A percentile compares a stretch with the other conserved stretches of the same genome.
Evolutionary conservation across 148 eudicot genomes (phyloP).

Genomic region (Hydrangea macrophylla): DNA sequence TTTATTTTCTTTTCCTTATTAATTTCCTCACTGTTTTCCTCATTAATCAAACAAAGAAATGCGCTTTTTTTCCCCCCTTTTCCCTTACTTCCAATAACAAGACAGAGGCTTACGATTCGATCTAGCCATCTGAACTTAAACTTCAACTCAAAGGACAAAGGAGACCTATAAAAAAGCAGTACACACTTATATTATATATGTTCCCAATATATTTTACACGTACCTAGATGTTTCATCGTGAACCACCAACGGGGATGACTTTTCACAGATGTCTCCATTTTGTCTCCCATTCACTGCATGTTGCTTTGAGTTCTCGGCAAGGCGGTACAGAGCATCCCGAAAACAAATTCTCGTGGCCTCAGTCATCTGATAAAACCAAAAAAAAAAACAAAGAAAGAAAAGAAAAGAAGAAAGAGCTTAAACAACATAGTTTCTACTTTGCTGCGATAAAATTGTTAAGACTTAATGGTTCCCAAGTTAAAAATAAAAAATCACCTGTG

Average conservation of each 20-base stretch:
- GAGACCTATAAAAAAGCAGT: neutral
- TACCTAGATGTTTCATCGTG: slow-evolving; percentile 40
- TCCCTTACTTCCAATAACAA: no score
- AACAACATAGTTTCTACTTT: neutral
- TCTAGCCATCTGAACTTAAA: neutral
- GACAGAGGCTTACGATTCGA: neutral
- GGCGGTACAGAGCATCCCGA: slow-evolving; percentile 83
- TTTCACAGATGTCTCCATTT: slow-evolving; percentile 26
- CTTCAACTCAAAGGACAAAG: neutral
- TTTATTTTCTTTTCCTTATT: no score
- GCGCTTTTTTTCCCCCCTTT: no score
- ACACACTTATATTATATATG: neutral
- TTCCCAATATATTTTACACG: no score
- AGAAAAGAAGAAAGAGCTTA: neutral
- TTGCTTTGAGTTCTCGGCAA: slow-evolving; percentile 58
- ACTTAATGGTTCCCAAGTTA: neutral
- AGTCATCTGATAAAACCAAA: slow-evolving; percentile 39
- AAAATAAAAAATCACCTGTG: slow-evolving; percentile 66
- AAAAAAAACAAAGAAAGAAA: neutral
- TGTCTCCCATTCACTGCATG: slow-evolving; percentile 18
- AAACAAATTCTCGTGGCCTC: slow-evolving; percentile 64
- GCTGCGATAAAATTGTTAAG: neutral
- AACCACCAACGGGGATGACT: slow-evolving; percentile 19
- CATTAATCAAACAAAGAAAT: no score
- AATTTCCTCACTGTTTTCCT: no score